Conservation (phyloP, 1,284 basidiomycete species). For the Agaricales sp. region DNA sequence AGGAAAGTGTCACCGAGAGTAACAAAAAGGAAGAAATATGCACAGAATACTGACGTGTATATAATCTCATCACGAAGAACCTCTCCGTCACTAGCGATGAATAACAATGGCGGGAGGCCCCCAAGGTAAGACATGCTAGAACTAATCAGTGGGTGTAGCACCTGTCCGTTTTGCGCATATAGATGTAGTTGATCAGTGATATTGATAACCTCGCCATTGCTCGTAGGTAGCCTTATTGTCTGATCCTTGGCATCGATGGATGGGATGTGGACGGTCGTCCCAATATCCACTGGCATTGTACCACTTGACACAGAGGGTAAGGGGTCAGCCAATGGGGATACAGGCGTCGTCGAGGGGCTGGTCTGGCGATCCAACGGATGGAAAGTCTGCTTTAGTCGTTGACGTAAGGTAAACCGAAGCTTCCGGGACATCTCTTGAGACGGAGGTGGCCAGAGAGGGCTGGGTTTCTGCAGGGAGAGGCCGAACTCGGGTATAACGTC, state of each 20-base stretch:
- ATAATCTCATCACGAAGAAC: conserved; percentile 90
- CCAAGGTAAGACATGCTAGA: conserved; percentile 81
- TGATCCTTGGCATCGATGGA: conserved; percentile 26
- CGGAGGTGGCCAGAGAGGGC: conserved; percentile 87
- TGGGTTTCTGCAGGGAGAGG: conserved; percentile 74
- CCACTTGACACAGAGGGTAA: too few relatives aligned
- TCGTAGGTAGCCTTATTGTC: conserved; percentile 30
- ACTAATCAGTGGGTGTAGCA: conserved; percentile 82
- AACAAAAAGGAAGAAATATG: background rate
- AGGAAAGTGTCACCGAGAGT: conserved; percentile 2
- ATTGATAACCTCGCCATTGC: conserved; percentile 39
- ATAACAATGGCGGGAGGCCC: conserved; percentile 79
- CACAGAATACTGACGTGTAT: conserved; percentile 52
- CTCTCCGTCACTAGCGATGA: conserved; percentile 87
- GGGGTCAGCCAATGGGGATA: too few relatives aligned
- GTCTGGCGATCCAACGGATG: conserved; percentile 8
- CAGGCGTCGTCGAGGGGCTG: too few relatives aligned
- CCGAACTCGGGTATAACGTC: conserved; percentile 68
- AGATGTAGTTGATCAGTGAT: conserved; percentile 77
- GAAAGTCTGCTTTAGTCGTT: conserved; percentile 53
- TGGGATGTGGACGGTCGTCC: conserved; percentile 35
- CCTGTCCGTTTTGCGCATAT: conserved; percentile 79
- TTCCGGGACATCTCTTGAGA: conserved; percentile 56
- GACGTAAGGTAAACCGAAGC: conserved; percentile 55
- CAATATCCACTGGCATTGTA: conserved; percentile 32